A percentile compares a stretch with the other conserved stretches of the same genome.
Conservation (phyloP, 2,329 filamentous ascomycete genomes). For the Fusarium odoratissimum region DNA sequence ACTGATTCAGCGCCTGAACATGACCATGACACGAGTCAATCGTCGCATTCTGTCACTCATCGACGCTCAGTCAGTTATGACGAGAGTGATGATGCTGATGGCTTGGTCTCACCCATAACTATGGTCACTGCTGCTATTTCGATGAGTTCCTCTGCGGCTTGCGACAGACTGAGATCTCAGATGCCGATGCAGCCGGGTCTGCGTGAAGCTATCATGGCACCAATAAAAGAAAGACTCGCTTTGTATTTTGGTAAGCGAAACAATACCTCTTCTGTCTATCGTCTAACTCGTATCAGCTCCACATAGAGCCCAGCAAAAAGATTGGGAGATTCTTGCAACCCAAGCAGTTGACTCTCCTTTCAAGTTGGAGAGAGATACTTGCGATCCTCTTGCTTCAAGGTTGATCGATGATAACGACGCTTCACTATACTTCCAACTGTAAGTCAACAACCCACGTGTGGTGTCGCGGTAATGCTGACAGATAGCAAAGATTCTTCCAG, state of each 20-base stretch:
- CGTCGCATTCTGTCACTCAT: background rate
- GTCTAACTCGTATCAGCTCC: background rate
- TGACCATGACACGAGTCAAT: background rate
- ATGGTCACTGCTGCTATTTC: slow-evolving; percentile 12
- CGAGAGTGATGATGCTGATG: background rate
- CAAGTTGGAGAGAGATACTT: slow-evolving; percentile 14
- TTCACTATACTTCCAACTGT: slow-evolving; percentile 16
- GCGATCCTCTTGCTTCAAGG: slow-evolving; percentile 11
- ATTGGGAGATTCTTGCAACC: slow-evolving; percentile 8
- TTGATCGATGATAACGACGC: slow-evolving; percentile 12
- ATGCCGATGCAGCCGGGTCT: slow-evolving; percentile 16
- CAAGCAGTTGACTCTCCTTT: slow-evolving; percentile 15
- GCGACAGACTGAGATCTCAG: slow-evolving; percentile 12
- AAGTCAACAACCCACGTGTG: rapidly evolving
- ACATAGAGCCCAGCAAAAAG: slow-evolving; percentile 13
- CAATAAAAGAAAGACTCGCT: slow-evolving; percentile 15
- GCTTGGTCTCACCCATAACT: background rate
- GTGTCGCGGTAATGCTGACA: rapidly evolving
- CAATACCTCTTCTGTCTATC: rapidly evolving
- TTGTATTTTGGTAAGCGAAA: slow-evolving; percentile 6
- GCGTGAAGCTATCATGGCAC: slow-evolving; percentile 17
- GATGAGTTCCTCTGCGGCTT: background rate
- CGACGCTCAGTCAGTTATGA: background rate
- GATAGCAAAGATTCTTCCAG: background rate
- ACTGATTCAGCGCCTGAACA: background rate